Conservation (phyloP, 371 early-diverging fungal genomes). For the Saksenaea vasiformis region DNA sequence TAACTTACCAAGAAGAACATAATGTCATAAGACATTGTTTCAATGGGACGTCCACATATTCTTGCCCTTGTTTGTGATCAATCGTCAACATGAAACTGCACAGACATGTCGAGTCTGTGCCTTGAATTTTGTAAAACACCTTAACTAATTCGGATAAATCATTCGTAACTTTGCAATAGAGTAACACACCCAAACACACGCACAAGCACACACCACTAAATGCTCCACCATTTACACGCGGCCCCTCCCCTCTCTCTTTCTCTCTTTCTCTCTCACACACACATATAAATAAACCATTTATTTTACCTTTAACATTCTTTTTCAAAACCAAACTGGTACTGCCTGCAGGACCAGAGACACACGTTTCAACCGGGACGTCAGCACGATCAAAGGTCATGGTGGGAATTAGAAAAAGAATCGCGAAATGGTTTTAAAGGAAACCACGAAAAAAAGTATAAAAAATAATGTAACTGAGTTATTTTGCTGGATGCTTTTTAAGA, state of each 20-base stretch:
- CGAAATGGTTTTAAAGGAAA: slow-evolving; percentile 6
- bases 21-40: background rate
- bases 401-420: background rate
- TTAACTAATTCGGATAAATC: slow-evolving; percentile 28
- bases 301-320: slow-evolving; percentile 12
- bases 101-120: slow-evolving; percentile 39
- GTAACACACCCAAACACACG: background rate
- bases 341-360: background rate
- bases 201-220: background rate
- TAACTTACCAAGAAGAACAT: slow-evolving; percentile 4
- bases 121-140: slow-evolving; percentile 36
- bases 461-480: background rate
- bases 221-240: no score
- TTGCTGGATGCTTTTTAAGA: background rate
- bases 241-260: no score
- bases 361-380: background rate
- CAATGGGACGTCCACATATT: slow-evolving; percentile 10
- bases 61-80: slow-evolving; percentile 7
- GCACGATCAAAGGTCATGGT: background rate
- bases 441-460: slow-evolving; percentile 6
- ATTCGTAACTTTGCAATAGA: no score
- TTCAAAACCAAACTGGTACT: background rate
- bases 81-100: slow-evolving; percentile 26
- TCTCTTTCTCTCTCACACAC: no score
- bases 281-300: background rate